Percentiles rank a stretch among this genome's conserved stretches.
Conservation (phyloP, 2,329 filamentous ascomycete species). For the Zymoseptoria ardabiliae region DNA sequence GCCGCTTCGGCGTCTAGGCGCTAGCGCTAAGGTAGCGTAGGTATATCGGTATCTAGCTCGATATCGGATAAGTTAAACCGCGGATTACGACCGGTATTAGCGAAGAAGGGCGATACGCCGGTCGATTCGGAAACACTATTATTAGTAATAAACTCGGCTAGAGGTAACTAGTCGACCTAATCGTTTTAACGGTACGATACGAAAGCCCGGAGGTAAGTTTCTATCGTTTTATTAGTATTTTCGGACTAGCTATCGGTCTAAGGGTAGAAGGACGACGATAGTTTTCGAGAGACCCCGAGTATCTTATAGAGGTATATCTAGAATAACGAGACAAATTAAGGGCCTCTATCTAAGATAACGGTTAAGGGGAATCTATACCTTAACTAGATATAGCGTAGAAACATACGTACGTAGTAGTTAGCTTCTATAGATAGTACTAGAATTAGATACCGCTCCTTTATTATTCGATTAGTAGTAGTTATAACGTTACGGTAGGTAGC, state of each 20-base stretch:
- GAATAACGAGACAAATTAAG: not conserved
- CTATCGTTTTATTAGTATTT: not conserved
- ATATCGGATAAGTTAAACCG: not conserved
- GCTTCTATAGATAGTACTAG: not conserved
- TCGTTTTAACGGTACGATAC: not conserved
- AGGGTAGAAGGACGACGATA: not conserved
- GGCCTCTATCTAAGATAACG: not conserved
- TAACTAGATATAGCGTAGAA: not conserved
- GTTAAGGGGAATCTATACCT: not conserved
- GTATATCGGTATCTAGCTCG: not conserved
- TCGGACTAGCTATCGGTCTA: not conserved
- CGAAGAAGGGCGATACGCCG: not conserved
- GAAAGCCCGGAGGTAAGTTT: not conserved
- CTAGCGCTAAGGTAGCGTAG: not conserved
- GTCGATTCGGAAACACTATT: not conserved
- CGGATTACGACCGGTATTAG: not conserved
- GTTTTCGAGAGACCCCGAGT: not conserved
- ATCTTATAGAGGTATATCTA: not conserved
- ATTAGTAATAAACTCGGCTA: not conserved
- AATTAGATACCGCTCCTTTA: not conserved
- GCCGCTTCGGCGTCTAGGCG: not conserved
- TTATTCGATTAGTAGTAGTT: not conserved
- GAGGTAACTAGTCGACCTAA: not conserved
- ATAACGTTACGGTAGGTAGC: not conserved
- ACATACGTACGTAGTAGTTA: not conserved